Base-by-base conservation (phyloP, 2,329 filamentous ascomycete species). In the Talaromyces sp. region DNA sequence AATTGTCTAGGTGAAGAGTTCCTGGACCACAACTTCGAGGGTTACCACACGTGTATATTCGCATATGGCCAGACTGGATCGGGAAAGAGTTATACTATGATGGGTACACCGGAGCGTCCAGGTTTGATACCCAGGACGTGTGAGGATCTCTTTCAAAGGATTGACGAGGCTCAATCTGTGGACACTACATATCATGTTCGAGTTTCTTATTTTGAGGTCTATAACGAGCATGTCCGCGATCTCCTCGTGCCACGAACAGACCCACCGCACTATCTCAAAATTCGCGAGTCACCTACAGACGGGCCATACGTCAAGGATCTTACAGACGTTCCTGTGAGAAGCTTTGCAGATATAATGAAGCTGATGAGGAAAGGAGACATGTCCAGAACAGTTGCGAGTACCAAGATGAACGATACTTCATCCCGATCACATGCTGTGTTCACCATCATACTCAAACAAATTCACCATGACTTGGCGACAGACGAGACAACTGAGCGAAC, bases 341-440 rank as follows among this genome's bases (percentile, higher is more conserved):
- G 87, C 77, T 91, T 95, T 72, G 82, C 86, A 60, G 95, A 99
- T 76, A 92, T 99, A 68, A 84, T 96, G 78, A 89, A 91, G 45
- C 89, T 91, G 78, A 97, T 99, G 93, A 91, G 90, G 72, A 87
- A 88, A 72, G 95, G 95, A 65, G 95, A 99, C 77, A 82, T 85
- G 68, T 97, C 91, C 65, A 89, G 95, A 57, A 98, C 95, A 0
- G 90, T 87, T 22, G 95, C 95, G 14, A 93, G 91, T 74, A 99
- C 95, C 66, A 98, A 97, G 81, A 99, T 99, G 95, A 99, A 99
- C 79, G 95, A 99, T 78, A 98, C 94, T 2, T 96, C 92, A 62
- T 97, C 92, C 68, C 91, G 95, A 76, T 97, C 93, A 68, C 95
- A 99, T 75, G 93, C 95, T 8, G 95, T 99, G 65, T 99, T 99